phyloP scores from a whole-genome alignment of 2,329 filamentous ascomycete genomes.

The Colletotrichum gigasporum region DNA sequence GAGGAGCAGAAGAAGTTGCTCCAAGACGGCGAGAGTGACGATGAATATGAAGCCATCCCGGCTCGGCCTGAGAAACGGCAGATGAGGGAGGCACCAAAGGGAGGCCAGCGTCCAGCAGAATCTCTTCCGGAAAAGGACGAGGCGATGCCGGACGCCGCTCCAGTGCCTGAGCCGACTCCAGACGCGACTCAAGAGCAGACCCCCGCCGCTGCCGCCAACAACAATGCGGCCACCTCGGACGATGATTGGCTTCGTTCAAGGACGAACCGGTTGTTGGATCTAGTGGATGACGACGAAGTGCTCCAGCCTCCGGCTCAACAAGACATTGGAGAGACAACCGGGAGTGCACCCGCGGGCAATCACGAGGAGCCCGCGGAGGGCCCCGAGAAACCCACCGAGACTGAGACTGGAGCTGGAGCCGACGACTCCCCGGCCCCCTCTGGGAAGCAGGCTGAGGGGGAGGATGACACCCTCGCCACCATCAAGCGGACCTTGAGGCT shows the following conservation, averaged over 20 bases:
- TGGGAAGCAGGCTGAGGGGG: slow-evolving; percentile 39
- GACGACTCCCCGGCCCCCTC: slow-evolving; percentile 26
- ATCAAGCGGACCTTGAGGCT: slow-evolving; percentile 80
- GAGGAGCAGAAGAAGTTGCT: slow-evolving; percentile 43
- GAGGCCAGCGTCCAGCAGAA: slow-evolving; percentile 16
- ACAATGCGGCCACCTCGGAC: slow-evolving; percentile 66
- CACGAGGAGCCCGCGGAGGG: slow-evolving; percentile 32
- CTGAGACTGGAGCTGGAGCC: slow-evolving; percentile 38
- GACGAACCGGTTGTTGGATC: slow-evolving; percentile 85
- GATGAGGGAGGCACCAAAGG: slow-evolving; percentile 30
- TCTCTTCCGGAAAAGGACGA: slow-evolving; percentile 30
- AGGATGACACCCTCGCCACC: slow-evolving; percentile 60
- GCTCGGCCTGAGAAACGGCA: slow-evolving; percentile 59
- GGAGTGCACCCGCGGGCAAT: not conserved
- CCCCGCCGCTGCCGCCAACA: not conserved
- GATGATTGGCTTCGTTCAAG: slow-evolving; percentile 91
- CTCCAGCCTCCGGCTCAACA: slow-evolving; percentile 33
- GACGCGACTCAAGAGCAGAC: slow-evolving; percentile 24
- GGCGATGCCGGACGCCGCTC: slow-evolving; percentile 16
- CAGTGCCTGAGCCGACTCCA: not conserved
- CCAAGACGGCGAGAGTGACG: slow-evolving; percentile 71
- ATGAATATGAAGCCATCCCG: slow-evolving; percentile 77
- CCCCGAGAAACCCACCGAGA: slow-evolving; percentile 31
- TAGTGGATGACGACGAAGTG: slow-evolving; percentile 78
- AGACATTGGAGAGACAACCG: slow-evolving; percentile 29